Evolutionary conservation across 2,329 filamentous ascomycete genomes (phyloP), one percentile per base, ranked within the genome.

Genomic region (Ploettnerulaceae sp.): DNA sequence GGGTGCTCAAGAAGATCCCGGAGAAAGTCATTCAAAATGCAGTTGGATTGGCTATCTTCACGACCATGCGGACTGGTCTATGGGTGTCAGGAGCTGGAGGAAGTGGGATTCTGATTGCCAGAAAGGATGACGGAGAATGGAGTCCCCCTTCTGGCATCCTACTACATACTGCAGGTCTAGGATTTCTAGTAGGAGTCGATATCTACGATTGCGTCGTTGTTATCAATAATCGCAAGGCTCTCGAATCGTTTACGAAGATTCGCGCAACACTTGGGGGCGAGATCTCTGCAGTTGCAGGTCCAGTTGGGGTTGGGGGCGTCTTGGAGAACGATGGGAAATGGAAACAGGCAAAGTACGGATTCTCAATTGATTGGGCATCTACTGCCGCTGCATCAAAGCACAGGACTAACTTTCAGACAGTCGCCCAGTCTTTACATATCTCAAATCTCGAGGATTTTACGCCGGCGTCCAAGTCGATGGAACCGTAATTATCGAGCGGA

Each of bases 191-290:
- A 5, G 91, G 90, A 2, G 85, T 95, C 31, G 91, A 97, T 63
- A 89, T 96, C 24, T 97, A 96, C 71, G 91, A 97, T 65, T 95
- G 90, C 61, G 86, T 97, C 11, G 77, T 96, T 7, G 86, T 96
- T 26, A 90, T 96, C 63, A 96, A 95, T 69, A 89, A 86, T 34
- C 80, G 86, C 35, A 77, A 87, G 47, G 89, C 89, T 5, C 71
- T 97, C 36, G 86, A 95, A 56, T 81, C 86, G 1, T 94, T 96
- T 62, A 89, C 86, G 26, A 83, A 82, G 48, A 71, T 91, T 3
- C 79, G 84, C 43, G 81, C 89, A 45, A 93, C 86, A 0, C 71
- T 97, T 2, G 90, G 90, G 5, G 82, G 85, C 35, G 89, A 95
- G 63, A 76, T 95, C 42, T 83, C 79, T 52, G 79, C 89, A 20